A percentile compares a stretch with the other conserved stretches of the same genome.
phyloP scores from a whole-genome alignment of 2,329 filamentous ascomycete species.

The Penicillium occitanis region DNA sequence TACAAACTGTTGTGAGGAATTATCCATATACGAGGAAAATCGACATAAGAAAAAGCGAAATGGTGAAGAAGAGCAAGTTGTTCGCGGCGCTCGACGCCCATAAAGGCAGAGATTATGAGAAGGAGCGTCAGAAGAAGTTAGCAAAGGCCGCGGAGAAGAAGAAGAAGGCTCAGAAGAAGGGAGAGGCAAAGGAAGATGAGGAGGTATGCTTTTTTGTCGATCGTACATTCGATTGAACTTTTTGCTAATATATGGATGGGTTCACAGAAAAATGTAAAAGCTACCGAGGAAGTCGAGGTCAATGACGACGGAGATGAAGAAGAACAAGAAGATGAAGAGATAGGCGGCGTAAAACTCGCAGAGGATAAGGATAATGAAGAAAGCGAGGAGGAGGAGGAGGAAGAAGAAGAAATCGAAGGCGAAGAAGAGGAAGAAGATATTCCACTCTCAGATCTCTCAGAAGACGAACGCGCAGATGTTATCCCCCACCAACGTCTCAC shows the following conservation, averaged over 20 bases:
- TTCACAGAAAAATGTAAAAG: conserved; percentile 13
- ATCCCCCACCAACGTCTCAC: conserved; percentile 89
- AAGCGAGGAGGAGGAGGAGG: conserved; percentile 32
- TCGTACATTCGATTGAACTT: background rate
- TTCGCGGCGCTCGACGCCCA: conserved; percentile 59
- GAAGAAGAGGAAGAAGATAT: conserved; percentile 83
- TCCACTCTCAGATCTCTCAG: conserved; percentile 78
- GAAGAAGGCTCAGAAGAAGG: conserved; percentile 39
- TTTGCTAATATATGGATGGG: background rate
- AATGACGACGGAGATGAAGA: conserved; percentile 27
- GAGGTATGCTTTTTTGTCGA: conserved; percentile 10
- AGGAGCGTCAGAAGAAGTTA: conserved; percentile 74
- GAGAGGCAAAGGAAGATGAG: conserved; percentile 22
- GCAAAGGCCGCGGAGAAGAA: conserved; percentile 50
- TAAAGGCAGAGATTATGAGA: conserved; percentile 66
- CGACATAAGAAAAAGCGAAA: conserved; percentile 23
- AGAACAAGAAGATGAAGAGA: conserved; percentile 34
- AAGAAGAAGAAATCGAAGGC: conserved; percentile 59
- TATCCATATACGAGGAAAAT: too few species aligned
- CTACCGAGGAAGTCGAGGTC: conserved; percentile 20
- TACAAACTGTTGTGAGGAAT: too few species aligned
- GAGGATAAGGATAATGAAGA: conserved; percentile 29
- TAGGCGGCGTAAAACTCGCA: conserved; percentile 42
- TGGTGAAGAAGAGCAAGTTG: conserved; percentile 59
- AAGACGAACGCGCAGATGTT: conserved; percentile 80